phyloP scores from a whole-genome alignment of 441 rosid genomes.

The Erodium chrysanthum region DNA sequence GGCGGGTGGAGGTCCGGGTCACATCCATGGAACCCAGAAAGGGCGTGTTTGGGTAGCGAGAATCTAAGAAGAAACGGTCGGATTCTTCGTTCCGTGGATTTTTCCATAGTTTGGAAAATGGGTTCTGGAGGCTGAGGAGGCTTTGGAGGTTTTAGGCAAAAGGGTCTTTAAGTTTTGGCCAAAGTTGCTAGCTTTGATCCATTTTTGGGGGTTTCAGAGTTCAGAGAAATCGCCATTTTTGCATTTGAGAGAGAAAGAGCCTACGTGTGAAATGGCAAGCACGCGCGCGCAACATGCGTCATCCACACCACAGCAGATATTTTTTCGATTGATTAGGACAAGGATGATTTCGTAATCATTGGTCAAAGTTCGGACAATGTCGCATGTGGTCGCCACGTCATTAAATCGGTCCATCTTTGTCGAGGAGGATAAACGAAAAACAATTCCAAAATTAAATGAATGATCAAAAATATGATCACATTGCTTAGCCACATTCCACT shows the following conservation, averaged over 20 bases:
- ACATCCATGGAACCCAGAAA: background rate
- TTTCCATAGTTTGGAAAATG: conserved; percentile 5
- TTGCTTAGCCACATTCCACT: no score
- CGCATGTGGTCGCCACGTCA: background rate
- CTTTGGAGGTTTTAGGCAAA: background rate
- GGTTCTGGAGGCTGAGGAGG: background rate
- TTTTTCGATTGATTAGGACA: background rate
- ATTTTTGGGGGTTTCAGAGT: background rate
- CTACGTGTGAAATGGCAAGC: background rate
- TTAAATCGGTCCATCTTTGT: background rate
- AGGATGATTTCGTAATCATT: background rate
- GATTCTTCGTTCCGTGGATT: background rate
- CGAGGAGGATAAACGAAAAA: no score
- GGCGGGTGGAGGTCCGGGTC: background rate
- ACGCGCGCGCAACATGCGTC: background rate
- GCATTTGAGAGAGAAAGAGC: background rate
- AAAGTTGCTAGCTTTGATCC: background rate
- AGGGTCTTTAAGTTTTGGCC: conserved; percentile 1
- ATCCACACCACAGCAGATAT: background rate
- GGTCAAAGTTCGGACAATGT: conserved; percentile 1
- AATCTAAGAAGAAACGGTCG: background rate
- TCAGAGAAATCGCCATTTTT: conserved; percentile 6
- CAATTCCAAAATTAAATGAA: no score
- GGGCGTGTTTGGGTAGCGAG: background rate
- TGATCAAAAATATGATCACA: no score